Percentiles rank a stretch among this genome's conserved stretches.
Conservation (phyloP, 2,329 filamentous ascomycete species). For the Diaporthe citrichinensis region DNA sequence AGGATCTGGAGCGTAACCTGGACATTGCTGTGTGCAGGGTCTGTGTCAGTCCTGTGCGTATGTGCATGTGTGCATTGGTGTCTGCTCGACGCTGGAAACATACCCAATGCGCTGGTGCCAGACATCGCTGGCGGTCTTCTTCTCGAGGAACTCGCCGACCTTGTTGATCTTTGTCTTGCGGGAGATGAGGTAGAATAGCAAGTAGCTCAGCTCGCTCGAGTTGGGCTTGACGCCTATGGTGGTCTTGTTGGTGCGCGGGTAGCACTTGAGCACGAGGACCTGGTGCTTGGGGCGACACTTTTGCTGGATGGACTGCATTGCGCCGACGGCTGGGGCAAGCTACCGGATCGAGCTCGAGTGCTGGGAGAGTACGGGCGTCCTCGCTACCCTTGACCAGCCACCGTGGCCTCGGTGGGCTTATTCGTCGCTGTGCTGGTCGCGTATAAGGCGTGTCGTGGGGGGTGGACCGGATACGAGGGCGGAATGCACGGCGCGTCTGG, state of each 20-base stretch:
- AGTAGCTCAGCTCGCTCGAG: constrained; percentile 95
- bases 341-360: not conserved
- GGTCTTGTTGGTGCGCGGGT: constrained; percentile 91
- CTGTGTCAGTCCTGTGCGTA: constrained; percentile 24
- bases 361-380: not conserved
- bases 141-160: constrained; percentile 94
- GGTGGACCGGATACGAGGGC: not conserved
- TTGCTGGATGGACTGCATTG: constrained; percentile 76
- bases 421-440: not conserved
- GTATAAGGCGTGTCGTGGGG: not conserved
- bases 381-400: constrained; percentile 24
- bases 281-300: constrained; percentile 94
- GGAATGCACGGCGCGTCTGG: not conserved
- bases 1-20: constrained; percentile 96
- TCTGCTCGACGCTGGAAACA: constrained; percentile 46
- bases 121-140: constrained; percentile 92
- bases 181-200: constrained; percentile 96
- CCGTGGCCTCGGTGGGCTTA: constrained; percentile 11
- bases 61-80: not conserved
- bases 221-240: constrained; percentile 95
- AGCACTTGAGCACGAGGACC: constrained; percentile 95
- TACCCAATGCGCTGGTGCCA: constrained; percentile 90
- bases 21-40: constrained; percentile 75
- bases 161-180: constrained; percentile 96
- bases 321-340: constrained; percentile 43